Base-by-base conservation (phyloP, 2,329 filamentous ascomycete species). In the Nannizzia gypsea region DNA sequence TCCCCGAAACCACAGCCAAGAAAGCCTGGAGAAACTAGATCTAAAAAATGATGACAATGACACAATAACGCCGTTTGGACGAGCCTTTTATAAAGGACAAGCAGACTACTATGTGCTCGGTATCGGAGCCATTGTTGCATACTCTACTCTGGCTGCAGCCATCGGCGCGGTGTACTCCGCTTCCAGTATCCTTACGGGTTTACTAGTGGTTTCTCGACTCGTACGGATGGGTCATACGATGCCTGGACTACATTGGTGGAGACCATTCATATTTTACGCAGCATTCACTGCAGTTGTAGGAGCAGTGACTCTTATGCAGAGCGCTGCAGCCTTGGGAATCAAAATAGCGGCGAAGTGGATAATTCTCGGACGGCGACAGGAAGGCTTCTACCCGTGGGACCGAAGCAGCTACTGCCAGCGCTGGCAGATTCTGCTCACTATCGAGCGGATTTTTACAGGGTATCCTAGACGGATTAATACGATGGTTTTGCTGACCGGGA, bases 361-460 rank as follows among this genome's bases (percentile, higher is more conserved):
- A 17, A 17, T 58, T 17, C 17, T 58, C 8, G 56, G 56, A 13
- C 56, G 56, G n/a, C 56, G 56, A 11, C n/a, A 5, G 34, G 36
- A 38, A 22, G 56, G 56, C 8, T 20, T n/a, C 6, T 58, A 44
- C 26, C 36, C 34, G 5, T 58, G 56, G 56, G 56, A 58, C 56
- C 11, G 26, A 11, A 58, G 56, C 56, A 58, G 56, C 20, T 58
- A 44, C 56, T 58, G 56, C 56, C 56, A 58, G 24, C 56, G 56
- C 56, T 58, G 56, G 56, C 56, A 58, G 26, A 24, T 58, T 17
- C 22, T 58, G 1, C 56, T 58, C 4, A 44, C 56, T 36, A 58
- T 58, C 9, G 56, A 58, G 38, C 44, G n/a, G n/a, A 38, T 58
- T 20, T 44, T 38, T 4, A n/a, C 20, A 9, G 42, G 38, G 8